These are phyloP conservation scores for Sideroxylon spinosum DNA, from an alignment of 179 eudicot genomes.

Conservation along the genomic window DNA sequence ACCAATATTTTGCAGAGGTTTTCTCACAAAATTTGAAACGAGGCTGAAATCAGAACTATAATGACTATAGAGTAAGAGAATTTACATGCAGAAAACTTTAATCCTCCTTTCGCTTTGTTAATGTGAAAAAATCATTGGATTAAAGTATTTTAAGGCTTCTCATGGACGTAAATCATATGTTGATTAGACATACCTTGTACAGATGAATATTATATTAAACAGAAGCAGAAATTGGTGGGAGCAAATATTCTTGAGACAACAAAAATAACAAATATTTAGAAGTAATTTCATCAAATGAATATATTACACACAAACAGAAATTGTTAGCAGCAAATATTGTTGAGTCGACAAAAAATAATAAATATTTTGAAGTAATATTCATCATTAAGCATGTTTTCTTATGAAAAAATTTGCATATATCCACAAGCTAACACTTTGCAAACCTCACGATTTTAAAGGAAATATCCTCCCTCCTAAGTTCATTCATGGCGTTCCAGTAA, in stretches of 20 bases:
- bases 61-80: background rate
- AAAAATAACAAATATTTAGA: no score
- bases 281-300: no score
- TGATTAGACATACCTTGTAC: background rate
- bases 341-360: no score
- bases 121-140: background rate
- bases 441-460: background rate
- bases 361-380: no score
- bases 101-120: background rate
- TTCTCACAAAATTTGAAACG: background rate
- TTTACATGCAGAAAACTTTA: no score
- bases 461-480: background rate
- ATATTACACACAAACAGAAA: background rate
- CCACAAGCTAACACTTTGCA: background rate
- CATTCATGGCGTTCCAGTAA: background rate
- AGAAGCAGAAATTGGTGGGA: background rate
- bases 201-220: background rate
- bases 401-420: background rate
- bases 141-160: background rate
- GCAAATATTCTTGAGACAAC: no score
- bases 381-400: background rate
- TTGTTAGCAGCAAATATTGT: no score
- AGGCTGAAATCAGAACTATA: background rate
- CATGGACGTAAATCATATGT: background rate
- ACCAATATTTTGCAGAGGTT: background rate